phyloP scores from a whole-genome alignment of 1,284 basidiomycete species.

The Sporisorium scitamineum region DNA sequence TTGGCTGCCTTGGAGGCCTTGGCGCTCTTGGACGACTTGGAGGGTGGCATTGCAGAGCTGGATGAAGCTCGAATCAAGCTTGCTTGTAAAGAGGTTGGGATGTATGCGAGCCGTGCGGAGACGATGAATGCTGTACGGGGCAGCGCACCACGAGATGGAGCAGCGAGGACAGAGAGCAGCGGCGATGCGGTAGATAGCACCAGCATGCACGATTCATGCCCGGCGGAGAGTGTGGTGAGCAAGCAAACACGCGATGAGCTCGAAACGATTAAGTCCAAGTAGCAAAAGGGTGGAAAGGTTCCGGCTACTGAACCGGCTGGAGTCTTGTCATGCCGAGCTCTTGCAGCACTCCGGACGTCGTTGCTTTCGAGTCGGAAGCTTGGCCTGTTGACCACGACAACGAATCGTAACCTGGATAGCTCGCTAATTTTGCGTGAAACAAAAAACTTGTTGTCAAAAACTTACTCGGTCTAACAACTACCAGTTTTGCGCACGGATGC shows the following conservation, averaged over 20 bases:
- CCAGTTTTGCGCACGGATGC: conserved; percentile 19
- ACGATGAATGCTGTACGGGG: not conserved
- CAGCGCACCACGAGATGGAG: conserved; percentile 12
- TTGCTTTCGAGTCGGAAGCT: not conserved
- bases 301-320: not conserved
- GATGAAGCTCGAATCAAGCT: not conserved
- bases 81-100: not conserved
- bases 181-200: conserved; percentile 9
- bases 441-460: too few relatives aligned
- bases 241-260: not conserved
- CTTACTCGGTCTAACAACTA: conserved; percentile 12
- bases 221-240: not conserved
- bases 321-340: conserved; percentile 2
- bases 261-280: not conserved
- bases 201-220: conserved; percentile 17
- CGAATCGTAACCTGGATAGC: not conserved
- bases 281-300: not conserved
- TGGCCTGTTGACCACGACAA: too few relatives aligned
- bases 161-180: conserved; percentile 9
- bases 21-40: conserved; percentile 15
- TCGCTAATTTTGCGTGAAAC: conserved; percentile 11
- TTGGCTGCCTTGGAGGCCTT: conserved; percentile 45
- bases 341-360: not conserved
- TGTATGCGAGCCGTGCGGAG: not conserved
- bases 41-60: conserved; percentile 19